phyloP scores from a whole-genome alignment of 1,284 basidiomycete species.

The Flammula alnicola region DNA sequence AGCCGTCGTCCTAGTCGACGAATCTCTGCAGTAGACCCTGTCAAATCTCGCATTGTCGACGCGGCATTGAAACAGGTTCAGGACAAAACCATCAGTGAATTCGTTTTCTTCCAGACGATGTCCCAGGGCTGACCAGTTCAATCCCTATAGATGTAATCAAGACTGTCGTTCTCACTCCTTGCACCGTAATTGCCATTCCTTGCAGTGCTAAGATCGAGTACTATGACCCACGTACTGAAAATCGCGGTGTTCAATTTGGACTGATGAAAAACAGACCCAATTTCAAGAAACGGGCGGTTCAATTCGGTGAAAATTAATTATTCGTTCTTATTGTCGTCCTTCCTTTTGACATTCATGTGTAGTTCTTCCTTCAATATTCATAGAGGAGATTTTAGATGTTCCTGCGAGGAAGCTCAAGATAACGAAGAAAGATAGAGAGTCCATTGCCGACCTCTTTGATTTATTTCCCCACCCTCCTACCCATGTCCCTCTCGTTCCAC shows the following conservation, averaged over 20 bases:
- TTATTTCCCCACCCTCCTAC: constrained; percentile 17
- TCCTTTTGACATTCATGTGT: neutral
- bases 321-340: neutral
- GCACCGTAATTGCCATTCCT: constrained; percentile 11
- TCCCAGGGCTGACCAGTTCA: neutral
- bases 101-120: neutral
- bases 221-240: constrained; percentile 5
- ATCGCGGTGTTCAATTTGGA: neutral
- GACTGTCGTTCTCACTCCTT: constrained; percentile 19
- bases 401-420: too few relatives aligned
- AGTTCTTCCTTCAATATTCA: constrained; percentile 5
- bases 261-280: neutral
- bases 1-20: constrained; percentile 12
- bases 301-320: constrained; percentile 10
- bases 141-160: constrained; percentile 19
- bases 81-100: constrained; percentile 22
- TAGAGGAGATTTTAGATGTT: neutral
- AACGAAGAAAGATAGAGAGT: constrained; percentile 5
- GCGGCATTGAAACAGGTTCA: constrained; percentile 21
- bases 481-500: constrained; percentile 7
- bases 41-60: constrained; percentile 23
- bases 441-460: constrained; percentile 16
- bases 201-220: constrained; percentile 23
- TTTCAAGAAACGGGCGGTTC: constrained; percentile 7
- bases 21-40: constrained; percentile 17